A percentile compares a stretch with the other conserved stretches of the same genome.
Evolutionary conservation across 768 basidiomycete genomes (phyloP).

Genomic region (Chlorophyllum brunneum): DNA sequence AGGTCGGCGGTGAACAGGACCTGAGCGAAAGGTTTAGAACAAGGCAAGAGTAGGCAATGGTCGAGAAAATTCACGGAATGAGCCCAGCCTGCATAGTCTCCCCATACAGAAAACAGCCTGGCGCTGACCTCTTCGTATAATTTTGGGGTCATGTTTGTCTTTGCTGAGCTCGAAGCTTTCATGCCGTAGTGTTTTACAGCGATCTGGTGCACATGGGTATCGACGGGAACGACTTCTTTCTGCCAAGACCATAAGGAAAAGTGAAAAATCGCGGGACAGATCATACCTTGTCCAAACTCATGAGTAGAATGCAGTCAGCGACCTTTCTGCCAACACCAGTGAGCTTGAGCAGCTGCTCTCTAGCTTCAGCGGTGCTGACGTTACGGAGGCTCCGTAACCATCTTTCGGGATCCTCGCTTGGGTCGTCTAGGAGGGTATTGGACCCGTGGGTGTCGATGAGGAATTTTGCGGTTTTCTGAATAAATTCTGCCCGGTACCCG

Average conservation of each 20-base stretch:
- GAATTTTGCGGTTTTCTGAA: constrained; percentile 79
- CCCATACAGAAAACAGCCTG: constrained; percentile 68
- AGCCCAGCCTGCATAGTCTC: constrained; percentile 86
- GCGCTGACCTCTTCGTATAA: constrained; percentile 70
- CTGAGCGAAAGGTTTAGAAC: constrained; percentile 27
- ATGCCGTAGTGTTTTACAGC: constrained; percentile 76
- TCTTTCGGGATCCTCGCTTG: constrained; percentile 47
- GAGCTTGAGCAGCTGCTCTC: constrained; percentile 74
- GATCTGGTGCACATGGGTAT: constrained; percentile 93
- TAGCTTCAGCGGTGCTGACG: constrained; percentile 50
- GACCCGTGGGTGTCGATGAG: constrained; percentile 53
- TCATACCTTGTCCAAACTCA: constrained; percentile 85
- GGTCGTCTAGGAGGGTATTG: constrained; percentile 15
- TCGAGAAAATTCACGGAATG: constrained; percentile 56
- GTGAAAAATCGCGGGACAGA: not conserved
- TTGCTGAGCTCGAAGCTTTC: constrained; percentile 39
- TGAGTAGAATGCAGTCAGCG: constrained; percentile 89
- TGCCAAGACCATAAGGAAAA: constrained; percentile 24
- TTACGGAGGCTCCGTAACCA: constrained; percentile 58
- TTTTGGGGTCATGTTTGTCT: constrained; percentile 67
- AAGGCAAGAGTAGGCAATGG: not conserved
- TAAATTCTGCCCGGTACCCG: constrained; percentile 91
- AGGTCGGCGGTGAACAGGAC: constrained; percentile 75
- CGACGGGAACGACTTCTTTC: constrained; percentile 88
- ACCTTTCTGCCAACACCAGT: constrained; percentile 96